Evolutionary conservation across 1,139 yeast genomes (phyloP), one percentile per base, ranked within the genome.

Genomic region (Saccharomyces uvarum): DNA sequence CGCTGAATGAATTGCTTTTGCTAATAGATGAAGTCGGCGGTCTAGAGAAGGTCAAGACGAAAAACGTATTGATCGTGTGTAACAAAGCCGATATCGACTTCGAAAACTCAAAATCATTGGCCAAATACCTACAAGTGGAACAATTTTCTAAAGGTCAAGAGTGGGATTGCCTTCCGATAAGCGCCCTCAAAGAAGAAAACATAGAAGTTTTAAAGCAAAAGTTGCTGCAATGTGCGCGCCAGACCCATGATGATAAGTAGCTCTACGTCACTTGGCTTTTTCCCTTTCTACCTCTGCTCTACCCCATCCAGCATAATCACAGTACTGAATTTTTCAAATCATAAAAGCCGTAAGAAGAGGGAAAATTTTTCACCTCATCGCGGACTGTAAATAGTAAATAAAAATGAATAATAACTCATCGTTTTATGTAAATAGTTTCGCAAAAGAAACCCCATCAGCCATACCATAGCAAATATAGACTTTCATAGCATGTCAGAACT

Each of bases 41-140:
- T 47, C 67, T 87, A 70, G 67, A 72, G 26, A 60, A 58, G 41
- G 64, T 69, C 2, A 52, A 55, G 21, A 75, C 72, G 50, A 90
- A 89, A 66, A 77, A 75, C 52, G 80, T 86, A 1, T 75, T 91
- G 55, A 82, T 93, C 14, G 88, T 90, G 16, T 97, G 95, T 16
- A 90, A 97, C 14, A 93, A 93, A 69, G 98, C 97, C 0, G 99
- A 93, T 68, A 67, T 88, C 28, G 80, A 77, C 47, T 77, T 73
- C 2, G 72, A 58, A 8, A 61, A 61, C 14, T 57, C 60, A 13
- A 54, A 51, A n/a, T 83, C 28, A 74, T 77, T 48, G 75, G 71
- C 28, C 5, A 79, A 75, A 52, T 89, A 73, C 62, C 51, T 53
- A 1, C 53, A 52, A 8, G 72, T 89, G 50, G 74, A 72, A 54